Evolutionary conservation across 306 rosid genomes (phyloP).

Genomic region (Hylodesmum podocarpum): DNA sequence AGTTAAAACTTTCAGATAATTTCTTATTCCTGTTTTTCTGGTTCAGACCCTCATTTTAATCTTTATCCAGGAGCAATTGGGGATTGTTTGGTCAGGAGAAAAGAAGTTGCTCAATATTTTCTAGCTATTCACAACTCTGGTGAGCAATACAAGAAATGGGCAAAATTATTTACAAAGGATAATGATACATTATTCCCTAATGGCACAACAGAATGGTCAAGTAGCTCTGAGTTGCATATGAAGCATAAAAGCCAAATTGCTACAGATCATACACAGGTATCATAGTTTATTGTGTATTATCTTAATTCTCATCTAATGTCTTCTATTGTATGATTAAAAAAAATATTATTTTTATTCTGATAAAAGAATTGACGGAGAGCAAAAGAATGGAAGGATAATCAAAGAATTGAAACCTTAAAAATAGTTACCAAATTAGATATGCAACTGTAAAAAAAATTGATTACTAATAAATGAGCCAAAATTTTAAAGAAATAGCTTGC

Average conservation of each 20-base stretch:
- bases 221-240: conserved; percentile 28
- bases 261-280: conserved; percentile 88
- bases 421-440: background rate
- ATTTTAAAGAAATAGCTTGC: background rate
- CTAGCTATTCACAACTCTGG: conserved; percentile 43
- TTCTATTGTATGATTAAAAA: background rate
- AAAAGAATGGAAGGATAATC: conserved; percentile 5
- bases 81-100: conserved; percentile 47
- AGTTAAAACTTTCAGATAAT: conserved; percentile 7
- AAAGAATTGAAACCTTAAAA: conserved; percentile 8
- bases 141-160: conserved; percentile 47
- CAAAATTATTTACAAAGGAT: conserved; percentile 22
- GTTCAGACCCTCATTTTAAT: conserved; percentile 7
- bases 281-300: background rate
- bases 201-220: conserved; percentile 13
- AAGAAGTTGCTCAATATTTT: conserved; percentile 54
- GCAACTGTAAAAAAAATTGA: background rate
- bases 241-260: conserved; percentile 47
- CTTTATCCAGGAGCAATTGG: conserved; percentile 59
- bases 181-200: conserved; percentile 3
- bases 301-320: background rate
- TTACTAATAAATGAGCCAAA: conserved; percentile 9
- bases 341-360: background rate
- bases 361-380: background rate
- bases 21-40: background rate